Evolutionary conservation across 192 early-diverging fungal species (phyloP).

Genomic region (Chytriomyces sp.): DNA sequence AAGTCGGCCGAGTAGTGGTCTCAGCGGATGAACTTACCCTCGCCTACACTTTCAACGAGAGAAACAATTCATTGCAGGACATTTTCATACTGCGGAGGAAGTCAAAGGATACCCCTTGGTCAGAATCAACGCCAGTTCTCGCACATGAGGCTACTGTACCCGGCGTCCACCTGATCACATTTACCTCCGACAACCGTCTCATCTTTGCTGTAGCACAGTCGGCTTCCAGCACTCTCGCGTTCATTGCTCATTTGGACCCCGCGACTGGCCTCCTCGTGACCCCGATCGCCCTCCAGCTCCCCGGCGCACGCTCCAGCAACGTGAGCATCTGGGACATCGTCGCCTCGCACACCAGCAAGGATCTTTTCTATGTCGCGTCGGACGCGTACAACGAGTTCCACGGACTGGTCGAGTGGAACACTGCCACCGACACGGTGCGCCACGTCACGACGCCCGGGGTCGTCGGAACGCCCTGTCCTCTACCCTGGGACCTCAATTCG

Average conservation of each 20-base stretch:
- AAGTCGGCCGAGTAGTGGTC: not conserved
- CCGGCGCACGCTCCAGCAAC: not conserved
- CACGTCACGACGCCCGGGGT: conserved; percentile 1
- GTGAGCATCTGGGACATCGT: not conserved
- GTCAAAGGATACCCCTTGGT: not conserved
- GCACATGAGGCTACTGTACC: not conserved
- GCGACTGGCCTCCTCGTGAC: not conserved
- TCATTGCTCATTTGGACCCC: not conserved
- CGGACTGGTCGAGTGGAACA: not conserved
- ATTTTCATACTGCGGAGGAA: not conserved
- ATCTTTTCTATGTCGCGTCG: not conserved
- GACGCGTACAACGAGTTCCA: not conserved
- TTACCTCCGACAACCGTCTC: not conserved
- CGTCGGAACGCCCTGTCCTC: not conserved
- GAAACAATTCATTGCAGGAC: not conserved
- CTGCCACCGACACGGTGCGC: not conserved
- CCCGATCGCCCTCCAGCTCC: not conserved
- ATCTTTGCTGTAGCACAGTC: not conserved
- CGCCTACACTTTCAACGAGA: not conserved
- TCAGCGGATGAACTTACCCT: not conserved
- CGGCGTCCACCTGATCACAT: not conserved
- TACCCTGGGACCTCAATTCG: not conserved
- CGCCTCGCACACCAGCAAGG: not conserved
- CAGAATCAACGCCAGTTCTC: not conserved
- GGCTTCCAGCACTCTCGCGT: not conserved